Base-by-base conservation (phyloP, 768 basidiomycete genomes). In the Tylopilus plumbeoviolaceoides region DNA sequence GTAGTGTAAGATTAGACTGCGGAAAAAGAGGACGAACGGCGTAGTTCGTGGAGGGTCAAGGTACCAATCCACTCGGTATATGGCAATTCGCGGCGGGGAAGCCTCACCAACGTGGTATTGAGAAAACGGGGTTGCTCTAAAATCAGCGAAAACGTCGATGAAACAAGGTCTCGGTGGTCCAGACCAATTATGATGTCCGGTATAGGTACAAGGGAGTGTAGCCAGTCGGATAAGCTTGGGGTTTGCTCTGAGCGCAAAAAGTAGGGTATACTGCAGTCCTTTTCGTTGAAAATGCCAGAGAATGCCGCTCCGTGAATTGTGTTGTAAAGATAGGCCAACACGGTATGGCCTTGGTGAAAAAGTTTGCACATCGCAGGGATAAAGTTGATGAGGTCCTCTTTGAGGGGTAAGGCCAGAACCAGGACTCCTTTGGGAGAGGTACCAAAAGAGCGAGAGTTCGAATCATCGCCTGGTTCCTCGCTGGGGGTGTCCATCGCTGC, bases 41-140 rank as follows among this genome's bases (percentile, higher is more conserved):
- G 57, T 15, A 54, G 79, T 68, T 89, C 86, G 27, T 69, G 53
- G 6, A 84, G 57, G 2, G 79, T 70, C 23, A 90, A 70, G 0
- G 81, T 71, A 3, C 76, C 74, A 71, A 89, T 81, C 88, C 87
- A 90, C 28, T 77, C 73, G 2, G 74, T 74, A 54, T 79, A 74
- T 15, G 60, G 64, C 27, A 88, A 63, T 55, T 86, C 81, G n/a
- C 55, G 57, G 8, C 71, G 70, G 30, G 78, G 78, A 25, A 86
- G 65, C 20, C 71, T 71, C 1, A 84, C 67, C 9, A 76, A 17
- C 10, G 72, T 71, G 25, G 67, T 61, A 21, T 68, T 57, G 50
- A 59, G 60, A 39, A 64, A 64, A 12, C 54, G 63, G 31, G 54
- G 46, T 43, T 60, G 46, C 41, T 59, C 51, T 18, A 64, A 58